Evolutionary conservation across 331 rosid species (phyloP), one percentile per base, ranked within the genome.

Genomic region (Rhamnella rubrinervis): DNA sequence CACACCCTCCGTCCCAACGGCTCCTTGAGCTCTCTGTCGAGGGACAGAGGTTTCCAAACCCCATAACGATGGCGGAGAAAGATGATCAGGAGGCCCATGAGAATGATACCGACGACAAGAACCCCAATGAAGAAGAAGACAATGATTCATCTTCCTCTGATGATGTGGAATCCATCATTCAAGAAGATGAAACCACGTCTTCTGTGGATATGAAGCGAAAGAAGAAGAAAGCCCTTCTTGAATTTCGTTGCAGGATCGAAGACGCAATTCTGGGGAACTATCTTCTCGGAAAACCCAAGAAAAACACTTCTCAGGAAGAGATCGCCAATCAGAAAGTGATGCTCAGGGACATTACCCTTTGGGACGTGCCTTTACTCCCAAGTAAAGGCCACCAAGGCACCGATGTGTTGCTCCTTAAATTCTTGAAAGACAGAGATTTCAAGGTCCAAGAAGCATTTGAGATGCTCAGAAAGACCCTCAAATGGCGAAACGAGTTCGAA

Each of bases 291-390:
- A 80, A 85, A 70, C 68, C 86, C 0, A n/a, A 50, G 35, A 41
- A 49, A 16, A 77, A 18, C 1, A 49, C 61, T 10, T n/a, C 73
- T 10, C 3, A 23, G 0, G 47, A 44, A 10, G 85, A 80, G 12
- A 35, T 39, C 8, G 9, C 18, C 0, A 41, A 56, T 23, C 55
- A 67, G 1, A 80, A n/a, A 67, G 84, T 75, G 59, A 20, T 74
- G 0, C 77, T 81, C 0, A 77, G 81, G 63, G 90, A 84, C 7
- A 67, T 84, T 15, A 44, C 87, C 6, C 71, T 91, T 1, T 93
- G 97, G 97, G 98, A 88, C 14, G 81, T 93, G 3, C 98, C 98
- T 20, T 82, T 91, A 65, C 66, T 91, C 53, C 95, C 97, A 2
- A 91, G 97, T 63, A 88, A 87, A 84, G 84, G 82, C 59, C 88